A percentile compares a stretch with the other conserved stretches of the same genome.
Conservation (phyloP, 2,329 filamentous ascomycete species). For the Neonectria punicea region DNA sequence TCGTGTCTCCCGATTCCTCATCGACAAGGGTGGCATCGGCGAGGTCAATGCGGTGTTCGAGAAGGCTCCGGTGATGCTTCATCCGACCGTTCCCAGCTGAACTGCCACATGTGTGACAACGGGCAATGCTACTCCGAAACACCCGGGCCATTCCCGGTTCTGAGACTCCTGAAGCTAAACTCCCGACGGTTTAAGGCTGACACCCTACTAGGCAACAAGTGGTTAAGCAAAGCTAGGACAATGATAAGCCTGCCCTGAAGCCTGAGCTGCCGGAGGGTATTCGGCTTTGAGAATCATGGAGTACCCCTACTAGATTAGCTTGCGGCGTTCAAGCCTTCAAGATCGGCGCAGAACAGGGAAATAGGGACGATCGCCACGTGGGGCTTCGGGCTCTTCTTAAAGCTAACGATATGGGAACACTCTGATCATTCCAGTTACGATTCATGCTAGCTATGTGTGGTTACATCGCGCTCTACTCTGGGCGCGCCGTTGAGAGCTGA, state of each 20-base stretch:
- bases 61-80: too few relatives aligned
- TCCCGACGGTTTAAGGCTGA: not conserved
- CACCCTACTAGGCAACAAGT: not conserved
- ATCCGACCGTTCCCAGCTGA: too few relatives aligned
- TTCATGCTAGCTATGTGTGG: not conserved
- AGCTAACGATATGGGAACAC: not conserved
- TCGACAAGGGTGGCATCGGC: not conserved
- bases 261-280: not conserved
- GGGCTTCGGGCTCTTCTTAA: not conserved
- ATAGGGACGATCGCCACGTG: not conserved
- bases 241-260: not conserved
- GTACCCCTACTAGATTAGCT: not conserved
- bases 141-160: not conserved
- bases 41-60: not conserved
- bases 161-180: not conserved
- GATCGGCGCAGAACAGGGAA: not conserved
- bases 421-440: not conserved
- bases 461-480: not conserved
- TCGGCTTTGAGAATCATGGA: not conserved
- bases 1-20: not conserved
- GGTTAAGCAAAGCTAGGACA: not conserved
- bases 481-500: not conserved
- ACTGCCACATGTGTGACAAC: not conserved
- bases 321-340: not conserved
- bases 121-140: not conserved